Conservation (phyloP, 129 eudicot genomes). For the Arctium minus region DNA sequence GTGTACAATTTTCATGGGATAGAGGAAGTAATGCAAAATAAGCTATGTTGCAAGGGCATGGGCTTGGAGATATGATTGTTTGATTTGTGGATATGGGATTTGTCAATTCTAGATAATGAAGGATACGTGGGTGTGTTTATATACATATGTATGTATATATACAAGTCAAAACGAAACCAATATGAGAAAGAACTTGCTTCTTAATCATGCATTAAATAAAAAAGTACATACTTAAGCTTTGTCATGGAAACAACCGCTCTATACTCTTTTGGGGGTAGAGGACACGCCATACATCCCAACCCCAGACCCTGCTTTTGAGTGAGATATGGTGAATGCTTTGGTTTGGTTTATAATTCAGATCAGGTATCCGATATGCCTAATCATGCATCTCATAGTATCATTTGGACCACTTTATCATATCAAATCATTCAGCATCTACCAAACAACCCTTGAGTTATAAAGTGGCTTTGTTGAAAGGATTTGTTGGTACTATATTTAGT, state of each 20-base stretch:
- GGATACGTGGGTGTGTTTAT: neutral
- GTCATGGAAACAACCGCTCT: neutral
- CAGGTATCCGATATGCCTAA: too few species aligned
- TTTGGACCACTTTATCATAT: neutral
- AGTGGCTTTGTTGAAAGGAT: neutral
- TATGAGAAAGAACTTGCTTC: neutral
- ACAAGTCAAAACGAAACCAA: neutral
- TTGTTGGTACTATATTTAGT: neutral
- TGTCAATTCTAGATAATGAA: neutral
- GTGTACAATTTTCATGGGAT: neutral
- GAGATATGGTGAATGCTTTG: neutral
- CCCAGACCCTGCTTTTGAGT: neutral
- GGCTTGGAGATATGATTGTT: neutral
- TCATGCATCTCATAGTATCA: too few species aligned
- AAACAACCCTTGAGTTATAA: too few species aligned
- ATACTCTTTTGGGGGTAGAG: neutral
- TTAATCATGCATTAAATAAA: neutral
- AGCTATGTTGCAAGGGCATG: neutral
- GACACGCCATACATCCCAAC: neutral
- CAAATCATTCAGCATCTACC: neutral
- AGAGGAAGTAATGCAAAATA: neutral
- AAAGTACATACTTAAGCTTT: neutral
- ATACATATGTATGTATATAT: neutral
- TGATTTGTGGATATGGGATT: neutral
- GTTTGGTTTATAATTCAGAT: too few species aligned